Evolutionary conservation across 306 rosid genomes (phyloP).

Genomic region (Urtica urens): DNA sequence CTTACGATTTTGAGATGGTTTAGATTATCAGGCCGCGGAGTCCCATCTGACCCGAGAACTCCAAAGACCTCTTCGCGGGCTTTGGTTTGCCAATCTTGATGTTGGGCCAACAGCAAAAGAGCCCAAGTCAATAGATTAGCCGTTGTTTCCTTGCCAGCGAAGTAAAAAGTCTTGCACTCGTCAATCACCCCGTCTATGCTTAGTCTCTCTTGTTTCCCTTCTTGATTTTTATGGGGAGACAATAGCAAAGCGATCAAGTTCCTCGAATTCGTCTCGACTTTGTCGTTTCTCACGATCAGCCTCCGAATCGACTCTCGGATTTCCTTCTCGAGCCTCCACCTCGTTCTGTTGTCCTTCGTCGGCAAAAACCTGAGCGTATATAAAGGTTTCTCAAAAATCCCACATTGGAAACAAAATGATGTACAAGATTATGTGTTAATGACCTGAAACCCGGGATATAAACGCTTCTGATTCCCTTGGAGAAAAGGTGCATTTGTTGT

Average conservation of each 20-base stretch:
- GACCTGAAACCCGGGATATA: constrained; percentile 74
- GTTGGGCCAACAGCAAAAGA: constrained; percentile 44
- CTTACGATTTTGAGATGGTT: constrained; percentile 59
- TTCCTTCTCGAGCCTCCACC: constrained; percentile 61
- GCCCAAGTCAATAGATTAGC: constrained; percentile 64
- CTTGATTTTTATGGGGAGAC: constrained; percentile 38
- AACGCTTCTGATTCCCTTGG: constrained; percentile 35
- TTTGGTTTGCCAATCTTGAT: constrained; percentile 58
- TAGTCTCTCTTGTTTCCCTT: constrained; percentile 42
- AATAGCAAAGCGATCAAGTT: constrained; percentile 40
- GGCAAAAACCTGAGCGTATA: constrained; percentile 42
- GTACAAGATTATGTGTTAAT: too few relatives aligned
- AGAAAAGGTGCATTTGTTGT: constrained; percentile 44
- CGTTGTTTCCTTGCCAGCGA: constrained; percentile 71
- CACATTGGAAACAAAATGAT: not conserved
- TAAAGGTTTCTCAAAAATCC: not conserved
- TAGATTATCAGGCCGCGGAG: constrained; percentile 33
- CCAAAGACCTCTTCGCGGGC: constrained; percentile 52
- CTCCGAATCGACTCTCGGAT: constrained; percentile 40
- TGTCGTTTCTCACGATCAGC: constrained; percentile 32
- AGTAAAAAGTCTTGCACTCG: constrained; percentile 71
- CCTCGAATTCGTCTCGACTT: constrained; percentile 23
- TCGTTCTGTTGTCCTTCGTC: constrained; percentile 55
- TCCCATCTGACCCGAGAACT: constrained; percentile 16
- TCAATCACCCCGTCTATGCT: constrained; percentile 47